Base-by-base conservation (phyloP, 2,329 filamentous ascomycete genomes). In the Verticillium albo-atrum region DNA sequence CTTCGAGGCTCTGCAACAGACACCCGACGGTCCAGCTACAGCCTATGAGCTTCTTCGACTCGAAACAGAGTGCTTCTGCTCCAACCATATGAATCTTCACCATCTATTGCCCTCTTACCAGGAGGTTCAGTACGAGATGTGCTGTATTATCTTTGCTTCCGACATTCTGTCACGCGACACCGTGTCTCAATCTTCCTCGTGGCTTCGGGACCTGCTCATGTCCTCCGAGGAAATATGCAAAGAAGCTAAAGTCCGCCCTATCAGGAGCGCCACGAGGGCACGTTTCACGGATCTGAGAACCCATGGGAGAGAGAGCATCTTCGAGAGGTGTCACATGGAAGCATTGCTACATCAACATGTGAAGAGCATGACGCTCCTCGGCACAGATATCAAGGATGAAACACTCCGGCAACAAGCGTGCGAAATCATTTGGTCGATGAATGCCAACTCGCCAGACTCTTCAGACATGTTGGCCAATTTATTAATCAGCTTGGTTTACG, bases 381-480 rank as follows among this genome's bases (percentile, higher is more conserved):
- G 84, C n/a, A 66, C 88, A 64, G 85, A 82, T 1, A 77, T 83
- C n/a, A 82, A 82, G 74, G 83, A 87, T 58, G 72, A 80, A 4
- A 84, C 87, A 69, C 76, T 88, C 15, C 84, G 87, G 67, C 73
- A 77, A 6, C 82, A 87, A 68, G 83, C 84, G 15, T 84, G 83
- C 65, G 79, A 76, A 23, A 82, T 87, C 53, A 73, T 88, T 23
- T 80, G 80, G 2, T 75, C 82, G 17, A 77, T 82, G 60, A 84
- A 88, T 62, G 78, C 80, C 56, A 74, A 77, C 3, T 82, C 79
- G 15, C 75, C 73, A 3, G 73, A 75, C 34, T 77, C 82, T 2
- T 81, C 79, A 0, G 79, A 83, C 15, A 69, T 73, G 3, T 71
- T 85, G 12, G 79, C 81, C 12, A 82, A 82, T 67, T 86, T 85